Evolutionary conservation across 2,329 filamentous ascomycete species (phyloP).

Genomic region (Dothideomycetidae sp.): DNA sequence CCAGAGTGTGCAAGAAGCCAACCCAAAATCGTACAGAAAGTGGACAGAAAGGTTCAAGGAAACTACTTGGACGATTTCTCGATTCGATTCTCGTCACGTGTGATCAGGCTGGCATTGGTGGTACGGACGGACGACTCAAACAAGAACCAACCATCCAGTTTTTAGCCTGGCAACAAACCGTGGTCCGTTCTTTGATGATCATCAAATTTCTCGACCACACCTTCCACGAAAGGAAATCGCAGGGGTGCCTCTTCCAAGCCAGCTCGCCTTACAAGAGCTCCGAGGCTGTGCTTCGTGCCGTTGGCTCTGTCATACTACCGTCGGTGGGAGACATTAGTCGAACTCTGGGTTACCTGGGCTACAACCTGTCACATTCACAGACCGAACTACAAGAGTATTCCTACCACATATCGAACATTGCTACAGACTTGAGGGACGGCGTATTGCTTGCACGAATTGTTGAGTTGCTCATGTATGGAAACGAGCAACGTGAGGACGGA

Average conservation of each 20-base stretch:
- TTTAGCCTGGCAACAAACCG: conserved; percentile 41
- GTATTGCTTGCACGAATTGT: conserved; percentile 45
- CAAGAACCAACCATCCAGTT: conserved; percentile 18
- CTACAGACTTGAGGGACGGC: conserved; percentile 48
- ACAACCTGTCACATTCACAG: conserved; percentile 40
- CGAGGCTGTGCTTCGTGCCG: conserved; percentile 34
- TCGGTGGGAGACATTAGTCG: conserved; percentile 44
- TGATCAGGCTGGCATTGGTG: conserved; percentile 39
- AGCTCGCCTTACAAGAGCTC: conserved; percentile 44
- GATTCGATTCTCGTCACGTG: conserved; percentile 44
- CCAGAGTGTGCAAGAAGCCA: conserved; percentile 32
- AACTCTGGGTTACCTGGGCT: conserved; percentile 42
- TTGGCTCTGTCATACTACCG: conserved; percentile 42
- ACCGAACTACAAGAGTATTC: conserved; percentile 44
- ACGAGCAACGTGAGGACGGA: conserved; percentile 18
- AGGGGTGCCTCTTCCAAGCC: conserved; percentile 35
- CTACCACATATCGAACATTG: conserved; percentile 45
- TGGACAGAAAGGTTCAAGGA: background rate
- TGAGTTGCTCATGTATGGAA: conserved; percentile 36
- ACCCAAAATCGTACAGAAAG: conserved; percentile 9
- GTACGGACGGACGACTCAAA: background rate
- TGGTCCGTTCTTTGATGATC: conserved; percentile 45
- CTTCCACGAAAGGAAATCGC: conserved; percentile 26
- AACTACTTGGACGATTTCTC: conserved; percentile 31
- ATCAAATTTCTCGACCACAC: conserved; percentile 44